Evolutionary conservation across 108 stramenopile genomes (phyloP).

Genomic region (Hondaea fermentalgiana): DNA sequence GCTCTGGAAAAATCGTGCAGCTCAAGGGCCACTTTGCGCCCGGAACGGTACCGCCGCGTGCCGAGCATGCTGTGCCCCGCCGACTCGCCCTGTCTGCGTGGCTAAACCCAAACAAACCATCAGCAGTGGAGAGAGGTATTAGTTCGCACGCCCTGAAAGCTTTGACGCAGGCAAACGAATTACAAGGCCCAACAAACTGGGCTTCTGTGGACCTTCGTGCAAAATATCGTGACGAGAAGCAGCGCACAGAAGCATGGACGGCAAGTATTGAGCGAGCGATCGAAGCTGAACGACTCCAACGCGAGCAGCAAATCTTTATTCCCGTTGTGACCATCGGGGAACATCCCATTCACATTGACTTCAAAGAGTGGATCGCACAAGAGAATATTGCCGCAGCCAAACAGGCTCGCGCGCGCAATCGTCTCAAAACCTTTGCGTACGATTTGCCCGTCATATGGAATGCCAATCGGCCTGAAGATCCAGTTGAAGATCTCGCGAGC

Average conservation of each 20-base stretch:
- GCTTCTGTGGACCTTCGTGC: not conserved
- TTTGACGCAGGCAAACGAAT: not conserved
- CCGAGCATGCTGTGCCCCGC: not conserved
- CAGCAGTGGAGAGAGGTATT: not conserved
- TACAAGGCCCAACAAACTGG: conserved; percentile 13
- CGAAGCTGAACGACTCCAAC: not conserved
- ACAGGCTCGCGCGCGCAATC: not conserved
- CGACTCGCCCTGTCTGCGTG: not conserved
- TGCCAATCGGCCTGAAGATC: not conserved
- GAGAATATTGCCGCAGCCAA: not conserved
- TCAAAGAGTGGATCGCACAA: not conserved
- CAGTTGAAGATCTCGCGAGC: not conserved
- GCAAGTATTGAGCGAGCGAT: not conserved
- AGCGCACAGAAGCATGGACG: conserved; percentile 4
- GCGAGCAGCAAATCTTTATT: conserved; percentile 17
- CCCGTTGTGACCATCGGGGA: not conserved
- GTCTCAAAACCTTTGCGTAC: not conserved
- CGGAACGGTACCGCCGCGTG: not conserved
- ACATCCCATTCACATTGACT: conserved; percentile 4
- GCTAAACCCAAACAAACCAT: conserved; percentile 7
- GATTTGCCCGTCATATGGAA: conserved; percentile 1
- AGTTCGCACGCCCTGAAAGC: not conserved
- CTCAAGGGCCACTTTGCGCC: not conserved
- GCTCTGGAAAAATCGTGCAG: not conserved
- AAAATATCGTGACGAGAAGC: not conserved